Conservation (phyloP, 2,329 filamentous ascomycete species). For the Gliomastix tumulicola region DNA sequence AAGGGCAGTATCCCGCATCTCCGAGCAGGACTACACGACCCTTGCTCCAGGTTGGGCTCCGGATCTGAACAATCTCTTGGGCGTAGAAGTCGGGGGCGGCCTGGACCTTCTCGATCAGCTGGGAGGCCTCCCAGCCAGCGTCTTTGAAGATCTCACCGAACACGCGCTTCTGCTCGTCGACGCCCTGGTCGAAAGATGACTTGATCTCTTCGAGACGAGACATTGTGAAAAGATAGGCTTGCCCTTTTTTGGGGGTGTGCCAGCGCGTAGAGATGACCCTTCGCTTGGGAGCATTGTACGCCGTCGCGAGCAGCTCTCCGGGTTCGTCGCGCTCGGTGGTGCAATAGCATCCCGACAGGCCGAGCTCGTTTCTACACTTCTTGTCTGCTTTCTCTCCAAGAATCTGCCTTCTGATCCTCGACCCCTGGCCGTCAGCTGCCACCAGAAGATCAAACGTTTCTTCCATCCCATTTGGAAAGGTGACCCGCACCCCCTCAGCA, state of each 20-base stretch:
- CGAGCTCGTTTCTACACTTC: no score
- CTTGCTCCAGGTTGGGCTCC: slow-evolving; percentile 18
- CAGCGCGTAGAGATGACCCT: slow-evolving; percentile 22
- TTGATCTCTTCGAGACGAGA: no score
- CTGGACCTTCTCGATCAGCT: slow-evolving; percentile 26
- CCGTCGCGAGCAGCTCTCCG: slow-evolving; percentile 16
- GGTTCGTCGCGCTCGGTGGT: slow-evolving; percentile 15
- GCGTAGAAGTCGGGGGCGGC: slow-evolving; percentile 35
- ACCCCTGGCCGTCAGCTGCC: slow-evolving; percentile 41
- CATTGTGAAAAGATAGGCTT: no score
- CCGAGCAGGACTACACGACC: slow-evolving; percentile 37
- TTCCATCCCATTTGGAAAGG: slow-evolving; percentile 33
- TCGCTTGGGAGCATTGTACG: slow-evolving; percentile 17
- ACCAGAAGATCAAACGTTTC: slow-evolving; percentile 43
- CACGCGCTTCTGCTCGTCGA: slow-evolving; percentile 30
- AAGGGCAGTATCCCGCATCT: slow-evolving; percentile 40
- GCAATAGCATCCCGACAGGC: slow-evolving; percentile 16
- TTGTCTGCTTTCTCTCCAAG: no score
- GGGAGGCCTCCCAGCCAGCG: slow-evolving; percentile 35
- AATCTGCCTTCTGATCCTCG: slow-evolving; percentile 7
- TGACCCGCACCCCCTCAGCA: slow-evolving; percentile 18
- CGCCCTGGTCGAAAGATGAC: no score
- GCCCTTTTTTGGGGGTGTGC: no score
- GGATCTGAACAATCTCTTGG: slow-evolving; percentile 33
- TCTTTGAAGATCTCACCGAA: slow-evolving; percentile 31